Conservation (phyloP, 331 rosid genomes). For the Acacia pycnantha region DNA sequence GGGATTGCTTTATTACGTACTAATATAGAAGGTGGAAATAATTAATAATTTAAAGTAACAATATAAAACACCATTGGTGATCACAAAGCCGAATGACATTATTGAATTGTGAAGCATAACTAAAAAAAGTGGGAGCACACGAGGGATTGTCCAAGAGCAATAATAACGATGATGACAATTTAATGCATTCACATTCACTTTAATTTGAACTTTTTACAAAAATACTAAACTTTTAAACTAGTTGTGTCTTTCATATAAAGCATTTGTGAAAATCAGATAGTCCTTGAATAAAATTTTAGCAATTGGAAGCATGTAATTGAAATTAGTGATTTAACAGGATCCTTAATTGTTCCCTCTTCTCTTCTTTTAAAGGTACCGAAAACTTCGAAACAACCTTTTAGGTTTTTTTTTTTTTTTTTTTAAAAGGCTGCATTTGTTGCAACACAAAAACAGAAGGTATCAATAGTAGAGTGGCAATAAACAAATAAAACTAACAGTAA, state of each 20-base stretch:
- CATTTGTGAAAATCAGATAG: not conserved
- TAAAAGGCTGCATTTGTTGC: not conserved
- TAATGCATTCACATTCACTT: not conserved
- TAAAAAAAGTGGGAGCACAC: not conserved
- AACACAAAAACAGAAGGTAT: not conserved
- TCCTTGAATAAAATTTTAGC: not conserved
- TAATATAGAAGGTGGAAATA: not conserved
- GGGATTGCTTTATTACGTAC: constrained; percentile 30
- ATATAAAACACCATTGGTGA: not conserved
- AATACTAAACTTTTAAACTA: too few relatives aligned
- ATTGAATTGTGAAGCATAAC: not conserved
- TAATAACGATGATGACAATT: not conserved
- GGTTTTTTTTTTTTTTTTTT: too few relatives aligned
- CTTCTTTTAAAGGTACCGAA: not conserved
- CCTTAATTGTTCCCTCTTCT: not conserved
- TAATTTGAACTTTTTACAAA: not conserved
- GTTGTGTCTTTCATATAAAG: not conserved
- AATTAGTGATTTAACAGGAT: not conserved
- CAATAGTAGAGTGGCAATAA: not conserved
- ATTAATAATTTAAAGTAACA: not conserved
- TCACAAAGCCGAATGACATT: not conserved
- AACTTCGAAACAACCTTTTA: too few relatives aligned
- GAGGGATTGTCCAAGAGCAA: not conserved
- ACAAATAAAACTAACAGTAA: not conserved
- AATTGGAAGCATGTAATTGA: not conserved